Conservation (phyloP, 2,329 filamentous ascomycete species). For the Calonectria montana region DNA sequence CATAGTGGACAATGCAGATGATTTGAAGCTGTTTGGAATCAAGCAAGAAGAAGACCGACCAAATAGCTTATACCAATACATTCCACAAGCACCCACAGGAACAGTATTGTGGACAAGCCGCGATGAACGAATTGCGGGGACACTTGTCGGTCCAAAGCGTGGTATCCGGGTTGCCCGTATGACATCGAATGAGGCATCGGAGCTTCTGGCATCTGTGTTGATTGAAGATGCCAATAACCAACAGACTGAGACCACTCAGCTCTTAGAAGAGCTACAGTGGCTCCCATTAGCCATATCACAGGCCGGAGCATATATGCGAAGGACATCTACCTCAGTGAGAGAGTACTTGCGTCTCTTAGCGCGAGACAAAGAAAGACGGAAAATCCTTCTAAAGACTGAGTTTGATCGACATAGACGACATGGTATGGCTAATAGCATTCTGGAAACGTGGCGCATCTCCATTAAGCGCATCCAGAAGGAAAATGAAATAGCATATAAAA, state of each 20-base stretch:
- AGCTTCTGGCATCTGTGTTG: neutral
- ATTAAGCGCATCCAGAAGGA: slow-evolving; percentile 45
- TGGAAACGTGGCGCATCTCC: slow-evolving; percentile 49
- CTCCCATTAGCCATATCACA: slow-evolving; percentile 49
- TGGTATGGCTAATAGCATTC: slow-evolving; percentile 46
- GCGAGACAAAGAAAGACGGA: slow-evolving; percentile 36
- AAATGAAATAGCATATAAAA: slow-evolving; percentile 41
- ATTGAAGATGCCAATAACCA: slow-evolving; percentile 12
- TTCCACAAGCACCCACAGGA: slow-evolving; percentile 25
- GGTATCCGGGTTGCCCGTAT: slow-evolving; percentile 44
- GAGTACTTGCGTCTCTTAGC: slow-evolving; percentile 43
- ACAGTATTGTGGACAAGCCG: slow-evolving; percentile 49
- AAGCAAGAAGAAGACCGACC: neutral
- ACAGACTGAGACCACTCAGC: slow-evolving; percentile 22
- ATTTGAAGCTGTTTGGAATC: slow-evolving; percentile 4
- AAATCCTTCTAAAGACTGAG: slow-evolving; percentile 33
- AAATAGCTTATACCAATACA: neutral
- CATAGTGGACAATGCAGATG: slow-evolving; percentile 57
- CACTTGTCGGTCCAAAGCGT: slow-evolving; percentile 35
- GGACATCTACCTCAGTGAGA: slow-evolving; percentile 35
- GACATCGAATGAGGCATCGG: slow-evolving; percentile 21
- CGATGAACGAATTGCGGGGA: slow-evolving; percentile 42
- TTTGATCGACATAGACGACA: slow-evolving; percentile 43
- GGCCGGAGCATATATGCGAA: slow-evolving; percentile 46
- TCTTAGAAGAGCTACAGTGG: slow-evolving; percentile 35